Conservation (phyloP, 345 rosid species). For the Citrus sinensis region DNA sequence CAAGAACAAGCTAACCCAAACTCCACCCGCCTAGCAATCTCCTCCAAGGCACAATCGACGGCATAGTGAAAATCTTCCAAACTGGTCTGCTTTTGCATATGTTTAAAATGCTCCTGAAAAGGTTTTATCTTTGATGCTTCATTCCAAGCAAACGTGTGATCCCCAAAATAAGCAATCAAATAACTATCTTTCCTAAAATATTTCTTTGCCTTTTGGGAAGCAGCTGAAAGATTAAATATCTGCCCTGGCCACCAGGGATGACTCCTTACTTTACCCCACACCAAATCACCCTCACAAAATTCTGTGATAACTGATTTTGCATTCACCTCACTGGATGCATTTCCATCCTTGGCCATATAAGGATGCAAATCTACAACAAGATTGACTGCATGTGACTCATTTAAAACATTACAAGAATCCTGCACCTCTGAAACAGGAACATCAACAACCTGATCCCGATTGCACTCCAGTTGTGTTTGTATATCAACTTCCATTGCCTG, state of each 20-base stretch:
- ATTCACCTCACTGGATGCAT: not conserved
- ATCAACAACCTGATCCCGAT: not conserved
- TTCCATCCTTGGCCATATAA: slow-evolving; percentile 1
- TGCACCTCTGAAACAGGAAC: not conserved
- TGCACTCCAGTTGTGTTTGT: slow-evolving; percentile 1
- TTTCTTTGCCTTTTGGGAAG: slow-evolving; percentile 57
- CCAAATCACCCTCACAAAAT: slow-evolving; percentile 51
- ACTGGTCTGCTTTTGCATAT: slow-evolving; percentile 60
- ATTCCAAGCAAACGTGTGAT: slow-evolving; percentile 73
- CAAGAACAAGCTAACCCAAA: slow-evolving; percentile 75
- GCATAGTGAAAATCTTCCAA: slow-evolving; percentile 47
- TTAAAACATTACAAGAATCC: slow-evolving; percentile 4
- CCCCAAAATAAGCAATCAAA: slow-evolving; percentile 71
- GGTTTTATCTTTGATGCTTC: slow-evolving; percentile 61
- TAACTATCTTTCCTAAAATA: slow-evolving; percentile 48
- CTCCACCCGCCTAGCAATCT: slow-evolving; percentile 70
- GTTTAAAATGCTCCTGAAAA: slow-evolving; percentile 48
- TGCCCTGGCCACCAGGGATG: slow-evolving; percentile 99
- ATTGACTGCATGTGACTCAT: slow-evolving; percentile 4
- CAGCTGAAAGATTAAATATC: slow-evolving; percentile 51
- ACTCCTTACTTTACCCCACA: slow-evolving; percentile 89
- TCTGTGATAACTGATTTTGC: slow-evolving; percentile 5
- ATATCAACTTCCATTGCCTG: slow-evolving; percentile 21
- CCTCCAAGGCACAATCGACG: slow-evolving; percentile 64
- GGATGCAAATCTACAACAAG: slow-evolving; percentile 24